Evolutionary conservation across 495 filamentous ascomycete genomes (phyloP).

Genomic region (Trichoderma asperelloides): DNA sequence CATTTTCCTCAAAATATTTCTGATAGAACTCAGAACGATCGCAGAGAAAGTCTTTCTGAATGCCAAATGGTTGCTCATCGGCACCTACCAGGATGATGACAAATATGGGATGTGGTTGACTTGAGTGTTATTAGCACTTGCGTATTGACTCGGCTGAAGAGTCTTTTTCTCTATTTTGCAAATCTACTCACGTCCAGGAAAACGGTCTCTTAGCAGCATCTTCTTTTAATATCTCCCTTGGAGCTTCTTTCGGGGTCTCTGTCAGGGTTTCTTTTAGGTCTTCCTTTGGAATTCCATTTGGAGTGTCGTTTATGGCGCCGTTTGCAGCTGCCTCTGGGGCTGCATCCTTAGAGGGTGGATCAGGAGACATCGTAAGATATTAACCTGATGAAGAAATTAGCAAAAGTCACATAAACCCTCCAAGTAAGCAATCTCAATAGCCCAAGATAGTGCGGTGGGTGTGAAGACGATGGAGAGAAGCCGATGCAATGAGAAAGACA

Average conservation of each 20-base stretch:
- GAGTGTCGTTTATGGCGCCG: neutral
- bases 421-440: neutral
- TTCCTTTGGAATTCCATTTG: neutral
- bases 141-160: neutral
- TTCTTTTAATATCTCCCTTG: no score
- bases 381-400: neutral
- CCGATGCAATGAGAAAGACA: neutral
- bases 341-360: neutral
- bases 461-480: neutral
- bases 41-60: conserved; percentile 46
- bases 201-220: neutral
- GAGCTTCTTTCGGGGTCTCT: neutral
- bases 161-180: neutral
- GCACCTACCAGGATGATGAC: conserved; percentile 43
- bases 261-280: neutral
- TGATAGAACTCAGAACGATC: conserved; percentile 39
- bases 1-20: conserved; percentile 29
- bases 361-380: neutral
- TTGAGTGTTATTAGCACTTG: conserved; percentile 14
- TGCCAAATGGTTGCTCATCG: conserved; percentile 40
- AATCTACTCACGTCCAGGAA: neutral
- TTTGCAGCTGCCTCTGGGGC: neutral
- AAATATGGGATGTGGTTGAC: conserved; percentile 44
- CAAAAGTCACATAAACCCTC: neutral
- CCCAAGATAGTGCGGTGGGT: neutral